A percentile compares a stretch with the other conserved stretches of the same genome.
Evolutionary conservation across 768 basidiomycete species (phyloP).

Genomic region (Collybia sordida): DNA sequence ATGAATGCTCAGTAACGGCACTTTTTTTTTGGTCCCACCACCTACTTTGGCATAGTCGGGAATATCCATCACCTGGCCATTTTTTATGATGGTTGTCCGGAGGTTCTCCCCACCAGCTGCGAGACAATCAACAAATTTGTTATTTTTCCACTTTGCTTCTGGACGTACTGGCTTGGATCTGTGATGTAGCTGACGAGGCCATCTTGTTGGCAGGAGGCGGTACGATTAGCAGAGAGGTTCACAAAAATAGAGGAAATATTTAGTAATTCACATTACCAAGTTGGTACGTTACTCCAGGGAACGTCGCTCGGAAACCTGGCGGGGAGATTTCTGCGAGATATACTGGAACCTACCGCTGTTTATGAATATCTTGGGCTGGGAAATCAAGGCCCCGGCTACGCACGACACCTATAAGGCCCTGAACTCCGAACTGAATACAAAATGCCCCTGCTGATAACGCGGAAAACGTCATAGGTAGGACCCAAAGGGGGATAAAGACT

Average conservation of each 20-base stretch:
- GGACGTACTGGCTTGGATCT: conserved; percentile 71
- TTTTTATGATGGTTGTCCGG: conserved; percentile 43
- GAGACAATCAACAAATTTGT: conserved; percentile 18
- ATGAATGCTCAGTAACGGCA: too few species aligned
- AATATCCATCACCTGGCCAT: conserved; percentile 40
- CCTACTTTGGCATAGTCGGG: conserved; percentile 63
- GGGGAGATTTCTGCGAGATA: conserved; percentile 83
- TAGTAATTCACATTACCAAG: conserved; percentile 61
- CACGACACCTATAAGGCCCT: conserved; percentile 88
- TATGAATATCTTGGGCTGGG: conserved; percentile 34
- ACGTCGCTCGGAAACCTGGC: conserved; percentile 83
- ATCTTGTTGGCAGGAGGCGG: conserved; percentile 29
- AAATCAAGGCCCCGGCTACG: conserved; percentile 27
- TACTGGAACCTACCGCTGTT: conserved; percentile 52
- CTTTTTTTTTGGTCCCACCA: neutral
- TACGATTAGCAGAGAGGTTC: neutral
- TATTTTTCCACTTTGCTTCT: neutral
- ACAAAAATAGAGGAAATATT: neutral
- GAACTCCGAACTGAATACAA: conserved; percentile 81
- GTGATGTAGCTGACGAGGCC: conserved; percentile 74
- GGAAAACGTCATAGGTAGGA: conserved; percentile 66
- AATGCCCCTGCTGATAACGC: conserved; percentile 81
- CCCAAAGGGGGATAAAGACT: conserved; percentile 76
- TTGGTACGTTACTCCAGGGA: conserved; percentile 84
- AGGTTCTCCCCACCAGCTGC: conserved; percentile 65